Conservation (phyloP, 345 rosid genomes). For the Syzygium aromaticum region DNA sequence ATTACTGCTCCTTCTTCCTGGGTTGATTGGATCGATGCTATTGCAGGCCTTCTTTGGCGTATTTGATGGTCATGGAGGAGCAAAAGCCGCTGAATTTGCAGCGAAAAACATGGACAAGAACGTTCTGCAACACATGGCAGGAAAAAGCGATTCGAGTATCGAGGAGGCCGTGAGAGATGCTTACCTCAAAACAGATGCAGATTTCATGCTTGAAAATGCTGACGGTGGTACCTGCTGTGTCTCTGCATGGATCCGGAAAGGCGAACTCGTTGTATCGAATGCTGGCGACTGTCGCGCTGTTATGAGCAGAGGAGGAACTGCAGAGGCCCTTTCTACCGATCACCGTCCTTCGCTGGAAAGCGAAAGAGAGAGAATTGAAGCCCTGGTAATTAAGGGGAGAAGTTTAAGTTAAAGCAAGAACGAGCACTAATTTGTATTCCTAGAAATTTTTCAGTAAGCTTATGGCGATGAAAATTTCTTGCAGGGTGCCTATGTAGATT, state of each 20-base stretch:
- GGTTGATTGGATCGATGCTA: background rate
- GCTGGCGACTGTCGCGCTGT: slow-evolving; percentile 90
- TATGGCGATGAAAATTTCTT: background rate
- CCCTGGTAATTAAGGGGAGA: slow-evolving; percentile 35
- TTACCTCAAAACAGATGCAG: slow-evolving; percentile 54
- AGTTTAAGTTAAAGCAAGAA: background rate
- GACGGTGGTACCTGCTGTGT: slow-evolving; percentile 79
- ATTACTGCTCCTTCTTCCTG: background rate
- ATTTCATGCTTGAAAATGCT: slow-evolving; percentile 39
- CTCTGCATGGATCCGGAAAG: slow-evolving; percentile 54
- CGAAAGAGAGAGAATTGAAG: slow-evolving; percentile 56
- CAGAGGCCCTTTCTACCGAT: slow-evolving; percentile 74
- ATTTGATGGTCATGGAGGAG: slow-evolving; percentile 89
- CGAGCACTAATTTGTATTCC: background rate
- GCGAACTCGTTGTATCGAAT: slow-evolving; percentile 54
- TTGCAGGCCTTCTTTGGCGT: slow-evolving; percentile 72
- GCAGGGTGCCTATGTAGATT: slow-evolving; percentile 84
- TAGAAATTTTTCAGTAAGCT: background rate
- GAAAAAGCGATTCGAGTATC: slow-evolving; percentile 20
- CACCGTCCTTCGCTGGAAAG: slow-evolving; percentile 57
- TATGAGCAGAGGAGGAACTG: slow-evolving; percentile 54
- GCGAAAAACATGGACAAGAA: slow-evolving; percentile 52
- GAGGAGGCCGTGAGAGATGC: slow-evolving; percentile 47
- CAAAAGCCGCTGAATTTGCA: slow-evolving; percentile 71
- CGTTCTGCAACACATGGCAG: slow-evolving; percentile 20